Evolutionary conservation across 2,329 filamentous ascomycete genomes (phyloP).

Genomic region (Arthroderma sp.): DNA sequence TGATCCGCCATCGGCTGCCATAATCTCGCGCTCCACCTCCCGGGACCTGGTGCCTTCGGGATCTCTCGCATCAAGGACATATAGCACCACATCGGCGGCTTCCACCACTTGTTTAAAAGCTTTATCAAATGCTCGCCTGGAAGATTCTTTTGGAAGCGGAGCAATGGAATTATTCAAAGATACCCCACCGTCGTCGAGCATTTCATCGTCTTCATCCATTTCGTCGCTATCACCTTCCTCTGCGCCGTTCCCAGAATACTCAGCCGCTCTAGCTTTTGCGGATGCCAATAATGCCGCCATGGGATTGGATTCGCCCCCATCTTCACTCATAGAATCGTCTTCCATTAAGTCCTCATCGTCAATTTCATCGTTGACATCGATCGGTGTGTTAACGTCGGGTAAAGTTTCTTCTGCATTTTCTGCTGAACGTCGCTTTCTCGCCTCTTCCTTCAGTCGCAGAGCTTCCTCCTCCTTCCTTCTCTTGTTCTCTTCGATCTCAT

Average conservation of each 20-base stretch:
- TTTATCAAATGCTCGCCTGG: conserved; percentile 83
- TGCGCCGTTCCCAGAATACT: conserved; percentile 56
- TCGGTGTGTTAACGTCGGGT: conserved; percentile 19
- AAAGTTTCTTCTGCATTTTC: conserved; percentile 17
- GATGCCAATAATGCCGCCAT: conserved; percentile 87
- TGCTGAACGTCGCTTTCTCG: conserved; percentile 33
- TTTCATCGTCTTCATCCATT: conserved; percentile 33
- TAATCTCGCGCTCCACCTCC: conserved; percentile 79
- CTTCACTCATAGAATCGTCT: conserved; percentile 44
- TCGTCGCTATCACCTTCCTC: conserved; percentile 46
- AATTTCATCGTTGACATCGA: conserved; percentile 21
- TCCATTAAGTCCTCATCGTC: conserved; percentile 36
- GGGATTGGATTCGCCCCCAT: conserved; percentile 61
- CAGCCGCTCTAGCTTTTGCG: conserved; percentile 61
- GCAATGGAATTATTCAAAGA: conserved; percentile 36
- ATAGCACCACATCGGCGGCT: conserved; percentile 77
- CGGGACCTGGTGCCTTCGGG: conserved; percentile 81
- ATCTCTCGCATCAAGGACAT: conserved; percentile 84
- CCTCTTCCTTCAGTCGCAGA: conserved; percentile 56
- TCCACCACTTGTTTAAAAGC: conserved; percentile 89
- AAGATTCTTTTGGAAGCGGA: conserved; percentile 41
- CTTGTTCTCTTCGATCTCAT: conserved; percentile 85
- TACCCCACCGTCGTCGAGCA: conserved; percentile 38
- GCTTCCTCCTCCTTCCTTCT: conserved; percentile 69
- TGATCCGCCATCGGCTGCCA: conserved; percentile 69